Base-by-base conservation (phyloP, 805 yeast genomes). In the Candida orba region DNA sequence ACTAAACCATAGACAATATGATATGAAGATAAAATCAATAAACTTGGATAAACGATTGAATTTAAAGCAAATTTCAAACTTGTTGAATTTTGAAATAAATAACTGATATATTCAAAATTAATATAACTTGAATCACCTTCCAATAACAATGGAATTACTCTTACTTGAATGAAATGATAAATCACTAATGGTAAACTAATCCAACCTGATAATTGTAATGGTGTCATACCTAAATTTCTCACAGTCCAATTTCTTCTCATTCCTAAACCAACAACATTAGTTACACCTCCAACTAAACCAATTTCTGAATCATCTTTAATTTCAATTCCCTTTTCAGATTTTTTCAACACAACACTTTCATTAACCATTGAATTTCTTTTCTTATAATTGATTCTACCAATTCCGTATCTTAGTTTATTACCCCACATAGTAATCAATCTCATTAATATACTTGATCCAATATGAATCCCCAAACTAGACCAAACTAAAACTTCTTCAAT, bases 81-180 rank as follows among this genome's bases (percentile, higher is more conserved):
- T 57, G 47, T 39, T 20, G 52, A 36, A 3, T 33, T 33, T 8
- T 53, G 46, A 10, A 73, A 42, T 2, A 66, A 53, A 47, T 72
- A 70, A 0, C 78, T 52, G 9, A 83, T 65, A 52, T 68, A 82
- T 8, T 73, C 72, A 36, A 84, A 60, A 36, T 65, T 71, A 18
- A 84, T 60, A 43, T 73, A 62, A 1, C 81, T 70, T 3, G 82
- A 74, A 58, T 83, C 91, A 1, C 87, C 89, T 45, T 81, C 84
- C 2, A 78, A 64, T 3, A 53, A 15, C n/a, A 67, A 24, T 0
- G 91, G 89, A 0, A 66, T 64, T 4, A 69, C 39, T 42, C 87
- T 65, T 49, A 72, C 67, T 36, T 72, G 69, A 12, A 62, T 45
- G 15, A 66, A 65, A 54, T 84, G 93, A 35, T 61, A 69, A 0